Evolutionary conservation across 805 yeast species (phyloP), one percentile per base, ranked within the genome.

Genomic region (Alloascoidea africana): DNA sequence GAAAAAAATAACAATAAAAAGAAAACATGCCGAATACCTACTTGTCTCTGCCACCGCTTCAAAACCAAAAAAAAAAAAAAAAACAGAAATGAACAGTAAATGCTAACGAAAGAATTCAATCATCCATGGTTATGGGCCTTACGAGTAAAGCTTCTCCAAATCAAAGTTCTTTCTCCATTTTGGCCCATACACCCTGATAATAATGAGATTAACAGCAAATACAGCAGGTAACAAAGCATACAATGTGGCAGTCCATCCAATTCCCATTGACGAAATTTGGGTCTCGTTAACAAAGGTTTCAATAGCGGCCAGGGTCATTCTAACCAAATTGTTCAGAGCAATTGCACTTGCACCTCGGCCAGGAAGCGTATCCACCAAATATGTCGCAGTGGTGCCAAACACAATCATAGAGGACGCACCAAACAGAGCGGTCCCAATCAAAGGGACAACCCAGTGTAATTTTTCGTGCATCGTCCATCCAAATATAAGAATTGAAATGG

Each of bases 331-430:
- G 49, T 81, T 84, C 37, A 85, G 54, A 0, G 94, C 94, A 36
- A 84, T 82, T 1, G 93, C 94, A 0, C 94, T 80, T 11, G 94
- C 87, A 33, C 94, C 93, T 47, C 76, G 67, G 0, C 94, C 93
- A 0, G 95, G 94, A 34, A 85, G 62, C 1, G 85, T 73, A 50
- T 84, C 95, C 1, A 84, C 86, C 40, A 84, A 58, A 49, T 83
- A 85, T 0, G 94, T 83, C 2, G 78, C 70, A 0, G 85, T 78
- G 5, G 83, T 73, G 2, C 93, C 91, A 46, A 83, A 82, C 3
- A 81, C 72, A 56, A 83, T 71, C 91, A 84, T 80, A 23, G 83
- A 74, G 0, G 89, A 82, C 50, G 78, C 73, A 0, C 95, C 95
- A 54, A 77, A 82, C 4, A 82, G 41, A 1, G 87, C 83, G 3